A percentile compares a stretch with the other conserved stretches of the same genome.
Evolutionary conservation across 1,284 basidiomycete genomes (phyloP).

Genomic region (Cryptococcus neoformans): DNA sequence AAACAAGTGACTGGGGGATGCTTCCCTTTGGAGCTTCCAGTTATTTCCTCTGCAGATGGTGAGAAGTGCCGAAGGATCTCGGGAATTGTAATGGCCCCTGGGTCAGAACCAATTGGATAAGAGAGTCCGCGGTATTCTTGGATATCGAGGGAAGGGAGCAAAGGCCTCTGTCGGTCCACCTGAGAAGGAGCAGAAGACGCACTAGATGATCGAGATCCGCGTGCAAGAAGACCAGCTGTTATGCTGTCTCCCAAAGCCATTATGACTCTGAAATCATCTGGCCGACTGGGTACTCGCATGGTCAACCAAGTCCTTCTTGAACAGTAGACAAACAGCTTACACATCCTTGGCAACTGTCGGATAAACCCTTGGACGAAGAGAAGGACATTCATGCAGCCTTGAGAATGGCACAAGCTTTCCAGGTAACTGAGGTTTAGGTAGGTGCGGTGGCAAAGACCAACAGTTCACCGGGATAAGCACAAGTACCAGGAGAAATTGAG

Average conservation of each 20-base stretch:
- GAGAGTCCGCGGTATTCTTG: slow-evolving; percentile 48
- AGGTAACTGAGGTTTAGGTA: slow-evolving; percentile 1
- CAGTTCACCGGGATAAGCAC: background rate
- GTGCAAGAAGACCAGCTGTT: slow-evolving; percentile 46
- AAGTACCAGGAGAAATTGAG: too few relatives aligned
- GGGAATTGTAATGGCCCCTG: slow-evolving; percentile 41
- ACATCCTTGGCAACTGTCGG: slow-evolving; percentile 23
- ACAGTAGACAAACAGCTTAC: slow-evolving; percentile 14
- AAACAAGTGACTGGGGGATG: slow-evolving; percentile 26
- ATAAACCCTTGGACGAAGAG: slow-evolving; percentile 4
- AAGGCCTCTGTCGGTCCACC: background rate
- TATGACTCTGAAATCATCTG: slow-evolving; percentile 46
- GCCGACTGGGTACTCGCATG: slow-evolving; percentile 28
- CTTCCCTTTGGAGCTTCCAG: slow-evolving; percentile 26
- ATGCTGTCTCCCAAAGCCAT: slow-evolving; percentile 51
- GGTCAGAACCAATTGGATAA: slow-evolving; percentile 46
- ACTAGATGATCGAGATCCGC: slow-evolving; percentile 3
- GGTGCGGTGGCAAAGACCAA: background rate
- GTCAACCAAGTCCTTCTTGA: background rate
- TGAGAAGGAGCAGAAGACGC: background rate
- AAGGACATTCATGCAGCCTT: slow-evolving; percentile 20
- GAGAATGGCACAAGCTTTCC: slow-evolving; percentile 25
- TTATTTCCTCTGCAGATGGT: slow-evolving; percentile 5
- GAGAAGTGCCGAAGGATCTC: slow-evolving; percentile 33
- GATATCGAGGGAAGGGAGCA: slow-evolving; percentile 16